These are phyloP conservation scores for Mycocentrospora acerina DNA, from an alignment of 2,329 filamentous ascomycete species.

Conservation along the genomic window DNA sequence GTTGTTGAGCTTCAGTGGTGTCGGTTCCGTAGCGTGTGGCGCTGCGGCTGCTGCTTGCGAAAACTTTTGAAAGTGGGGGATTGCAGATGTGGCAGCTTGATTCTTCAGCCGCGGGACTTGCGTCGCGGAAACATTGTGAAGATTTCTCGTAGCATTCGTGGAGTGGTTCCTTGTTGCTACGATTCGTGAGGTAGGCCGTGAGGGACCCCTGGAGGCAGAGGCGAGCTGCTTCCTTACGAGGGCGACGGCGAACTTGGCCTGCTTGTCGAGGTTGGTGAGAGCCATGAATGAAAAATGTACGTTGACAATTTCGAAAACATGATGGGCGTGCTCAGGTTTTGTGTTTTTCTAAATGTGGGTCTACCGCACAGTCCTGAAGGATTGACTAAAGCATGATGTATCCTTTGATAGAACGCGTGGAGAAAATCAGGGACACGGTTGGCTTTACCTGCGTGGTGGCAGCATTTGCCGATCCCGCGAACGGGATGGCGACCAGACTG, in stretches of 20 bases:
- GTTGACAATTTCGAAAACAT: slow-evolving; percentile 8
- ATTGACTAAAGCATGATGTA: slow-evolving; percentile 11
- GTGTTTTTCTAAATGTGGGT: slow-evolving; percentile 14
- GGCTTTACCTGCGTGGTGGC: slow-evolving; percentile 11
- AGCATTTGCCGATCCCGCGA: slow-evolving; percentile 13
- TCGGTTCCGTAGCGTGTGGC: slow-evolving; percentile 10
- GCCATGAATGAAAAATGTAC: slow-evolving; percentile 13
- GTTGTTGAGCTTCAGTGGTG: slow-evolving; percentile 19
- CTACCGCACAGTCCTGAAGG: slow-evolving; percentile 9
- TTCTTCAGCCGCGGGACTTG: not conserved
- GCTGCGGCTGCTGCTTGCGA: slow-evolving; percentile 7
- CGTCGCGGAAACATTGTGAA: too few relatives aligned
- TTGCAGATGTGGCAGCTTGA: not conserved
- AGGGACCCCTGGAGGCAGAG: slow-evolving; percentile 8
- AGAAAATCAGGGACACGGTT: slow-evolving; percentile 11
- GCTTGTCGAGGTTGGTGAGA: slow-evolving; percentile 10
- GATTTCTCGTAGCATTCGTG: slow-evolving; percentile 4
- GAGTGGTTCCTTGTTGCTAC: slow-evolving; percentile 7
- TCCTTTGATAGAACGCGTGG: slow-evolving; percentile 14
- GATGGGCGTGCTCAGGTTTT: slow-evolving; percentile 14
- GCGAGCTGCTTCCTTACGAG: slow-evolving; percentile 11
- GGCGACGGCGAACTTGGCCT: slow-evolving; percentile 10
- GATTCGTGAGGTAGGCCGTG: slow-evolving; percentile 6
- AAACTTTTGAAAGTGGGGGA: slow-evolving; percentile 9
- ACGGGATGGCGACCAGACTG: slow-evolving; percentile 14